Evolutionary conservation across 805 yeast species (phyloP).

Genomic region (Nakazawaea anatomiae): DNA sequence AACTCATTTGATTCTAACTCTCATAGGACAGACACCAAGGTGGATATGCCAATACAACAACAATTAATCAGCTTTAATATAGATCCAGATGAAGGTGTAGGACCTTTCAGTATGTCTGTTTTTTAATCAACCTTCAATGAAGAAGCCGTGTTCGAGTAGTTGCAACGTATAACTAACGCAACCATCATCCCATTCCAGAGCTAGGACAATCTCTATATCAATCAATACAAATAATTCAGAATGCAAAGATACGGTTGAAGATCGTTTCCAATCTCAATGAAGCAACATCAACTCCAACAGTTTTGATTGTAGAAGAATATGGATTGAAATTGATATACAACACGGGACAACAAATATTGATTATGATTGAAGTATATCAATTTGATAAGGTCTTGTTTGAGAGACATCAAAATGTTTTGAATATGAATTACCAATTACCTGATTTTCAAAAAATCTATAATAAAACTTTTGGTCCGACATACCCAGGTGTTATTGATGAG

Average conservation of each 20-base stretch:
- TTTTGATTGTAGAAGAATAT: slow-evolving; percentile 9
- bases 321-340: slow-evolving; percentile 16
- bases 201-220: slow-evolving; percentile 22
- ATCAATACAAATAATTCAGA: slow-evolving; percentile 13
- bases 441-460: slow-evolving; percentile 43
- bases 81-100: slow-evolving; percentile 7
- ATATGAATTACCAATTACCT: slow-evolving; percentile 5
- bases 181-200: slow-evolving; percentile 2
- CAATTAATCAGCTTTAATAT: not conserved
- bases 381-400: slow-evolving; percentile 4
- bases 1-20: no score
- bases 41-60: not conserved
- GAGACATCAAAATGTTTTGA: not conserved
- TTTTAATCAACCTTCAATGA: no score
- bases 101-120: slow-evolving; percentile 8
- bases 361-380: slow-evolving; percentile 14
- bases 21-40: no score
- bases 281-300: not conserved
- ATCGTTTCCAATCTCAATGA: not conserved
- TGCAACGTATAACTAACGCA: no score
- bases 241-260: slow-evolving; percentile 8
- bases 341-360: not conserved
- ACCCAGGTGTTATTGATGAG: slow-evolving; percentile 38
- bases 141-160: no score
- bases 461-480: slow-evolving; percentile 57